These are phyloP conservation scores for Amesomyces nigricolor DNA, from an alignment of 2,329 filamentous ascomycete species.

Conservation along the genomic window DNA sequence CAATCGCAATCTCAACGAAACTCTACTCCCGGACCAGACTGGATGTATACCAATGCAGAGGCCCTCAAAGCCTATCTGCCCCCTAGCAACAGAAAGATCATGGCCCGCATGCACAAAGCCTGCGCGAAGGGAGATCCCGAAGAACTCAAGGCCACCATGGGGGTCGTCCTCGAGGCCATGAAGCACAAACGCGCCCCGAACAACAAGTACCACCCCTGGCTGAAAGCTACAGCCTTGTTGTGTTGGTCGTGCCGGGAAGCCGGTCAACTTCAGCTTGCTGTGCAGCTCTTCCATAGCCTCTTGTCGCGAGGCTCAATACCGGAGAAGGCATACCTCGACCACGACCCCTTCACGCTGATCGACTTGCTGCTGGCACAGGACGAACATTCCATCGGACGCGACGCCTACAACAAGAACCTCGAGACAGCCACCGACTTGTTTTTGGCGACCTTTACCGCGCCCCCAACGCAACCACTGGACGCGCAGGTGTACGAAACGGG, in stretches of 20 bases:
- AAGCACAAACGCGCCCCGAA: constrained; percentile 5
- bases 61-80: constrained; percentile 7
- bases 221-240: constrained; percentile 29
- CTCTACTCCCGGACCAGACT: constrained; percentile 2
- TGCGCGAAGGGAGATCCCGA: constrained; percentile 10
- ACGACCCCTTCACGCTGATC: constrained; percentile 34
- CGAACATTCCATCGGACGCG: constrained; percentile 6
- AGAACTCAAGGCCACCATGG: constrained; percentile 9
- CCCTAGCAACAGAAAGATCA: constrained; percentile 17
- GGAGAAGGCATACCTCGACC: constrained; percentile 33
- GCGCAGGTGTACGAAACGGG: constrained; percentile 24
- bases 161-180: constrained; percentile 13
- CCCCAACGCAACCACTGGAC: constrained; percentile 4
- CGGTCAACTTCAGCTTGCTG: constrained; percentile 31
- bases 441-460: constrained; percentile 28
- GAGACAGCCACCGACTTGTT: constrained; percentile 30
- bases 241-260: constrained; percentile 31
- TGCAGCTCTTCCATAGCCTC: constrained; percentile 28
- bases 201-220: constrained; percentile 16
- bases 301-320: constrained; percentile 28
- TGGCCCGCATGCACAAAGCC: constrained; percentile 16
- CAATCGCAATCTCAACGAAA: background rate
- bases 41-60: background rate
- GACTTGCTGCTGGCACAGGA: constrained; percentile 25
- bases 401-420: constrained; percentile 15